Evolutionary conservation across 805 yeast genomes (phyloP).

Genomic region (Kodamaea kakaduensis): DNA sequence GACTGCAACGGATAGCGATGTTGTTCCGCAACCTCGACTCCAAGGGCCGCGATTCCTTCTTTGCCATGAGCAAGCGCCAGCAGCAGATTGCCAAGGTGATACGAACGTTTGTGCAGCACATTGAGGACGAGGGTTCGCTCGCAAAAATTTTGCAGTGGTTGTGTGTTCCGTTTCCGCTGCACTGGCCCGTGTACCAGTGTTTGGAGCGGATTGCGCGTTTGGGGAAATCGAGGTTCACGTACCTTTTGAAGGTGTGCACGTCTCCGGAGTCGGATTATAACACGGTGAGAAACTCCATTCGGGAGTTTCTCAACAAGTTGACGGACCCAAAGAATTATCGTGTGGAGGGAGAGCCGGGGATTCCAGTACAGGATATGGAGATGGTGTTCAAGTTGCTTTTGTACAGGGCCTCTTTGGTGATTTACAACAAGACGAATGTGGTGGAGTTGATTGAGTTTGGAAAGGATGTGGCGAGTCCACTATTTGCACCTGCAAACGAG

Average conservation of each 20-base stretch:
- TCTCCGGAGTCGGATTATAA: slow-evolving; percentile 56
- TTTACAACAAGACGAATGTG: slow-evolving; percentile 65
- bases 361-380: slow-evolving; percentile 47
- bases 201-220: slow-evolving; percentile 50
- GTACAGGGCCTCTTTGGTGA: slow-evolving; percentile 55
- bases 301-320: slow-evolving; percentile 57
- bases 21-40: slow-evolving; percentile 49
- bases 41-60: slow-evolving; percentile 59
- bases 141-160: slow-evolving; percentile 63
- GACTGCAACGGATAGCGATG: slow-evolving; percentile 53
- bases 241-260: slow-evolving; percentile 51
- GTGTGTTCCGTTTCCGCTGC: slow-evolving; percentile 52
- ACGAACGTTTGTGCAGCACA: slow-evolving; percentile 43
- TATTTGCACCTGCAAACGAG: slow-evolving; percentile 42
- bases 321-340: slow-evolving; percentile 48
- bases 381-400: slow-evolving; percentile 53
- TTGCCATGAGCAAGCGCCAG: slow-evolving; percentile 69
- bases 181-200: slow-evolving; percentile 39
- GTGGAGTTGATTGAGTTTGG: slow-evolving; percentile 42
- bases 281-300: slow-evolving; percentile 56
- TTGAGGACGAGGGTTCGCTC: slow-evolving; percentile 42
- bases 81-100: slow-evolving; percentile 53
- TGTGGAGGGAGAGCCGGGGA: slow-evolving; percentile 25
- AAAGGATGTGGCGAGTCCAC: slow-evolving; percentile 23
- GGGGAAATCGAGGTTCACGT: slow-evolving; percentile 56